Evolutionary conservation across 2,329 filamentous ascomycete species (phyloP), one percentile per base, ranked within the genome.

Genomic region (Alternaria rosae): DNA sequence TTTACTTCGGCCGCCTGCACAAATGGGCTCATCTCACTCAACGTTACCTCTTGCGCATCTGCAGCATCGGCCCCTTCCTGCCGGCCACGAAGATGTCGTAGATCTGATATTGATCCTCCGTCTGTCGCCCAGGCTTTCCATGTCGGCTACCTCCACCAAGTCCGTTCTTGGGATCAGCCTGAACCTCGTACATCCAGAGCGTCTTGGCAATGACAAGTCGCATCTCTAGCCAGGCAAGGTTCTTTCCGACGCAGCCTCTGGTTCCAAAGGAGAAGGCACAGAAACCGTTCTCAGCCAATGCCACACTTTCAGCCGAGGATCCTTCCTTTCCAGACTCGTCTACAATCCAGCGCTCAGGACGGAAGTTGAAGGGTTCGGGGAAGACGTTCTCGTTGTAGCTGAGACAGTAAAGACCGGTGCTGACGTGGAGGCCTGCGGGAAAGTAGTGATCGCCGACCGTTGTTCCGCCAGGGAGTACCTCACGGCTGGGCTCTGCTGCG

Each of bases 21-120:
- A 51, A 51, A 23, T 12, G 20, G 23, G 35, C 47, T 35, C 30
- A 51, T 21, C 20, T 32, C 8, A 48, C 15, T 58, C 38, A 47
- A 41, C 23, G 20, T 26, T 61, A 43, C 42, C 59, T 61, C 43
- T 47, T 61, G 15, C 54, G 57, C 42, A 72, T 52, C 54, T 76
- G 68, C 8, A 78, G 58, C 52, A 78, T 69, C 5, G 78, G 78
- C 7, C 78, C 78, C 59, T 78, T 70, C 52, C 75, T 71, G 28
- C 69, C 67, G 3, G 70, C 69, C 38, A 77, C 64, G 60, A 78
- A 73, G 30, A 70, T 68, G 13, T 74, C 72, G 38, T 70, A 73
- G 3, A 67, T 69, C 57, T 74, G 72, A 42, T 71, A 74, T 60
- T 74, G 70, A 26, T 69, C 62, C 51, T 67, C 64, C 26, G 56